Evolutionary conservation across 345 rosid genomes (phyloP).

Genomic region (Camelina sativa): DNA sequence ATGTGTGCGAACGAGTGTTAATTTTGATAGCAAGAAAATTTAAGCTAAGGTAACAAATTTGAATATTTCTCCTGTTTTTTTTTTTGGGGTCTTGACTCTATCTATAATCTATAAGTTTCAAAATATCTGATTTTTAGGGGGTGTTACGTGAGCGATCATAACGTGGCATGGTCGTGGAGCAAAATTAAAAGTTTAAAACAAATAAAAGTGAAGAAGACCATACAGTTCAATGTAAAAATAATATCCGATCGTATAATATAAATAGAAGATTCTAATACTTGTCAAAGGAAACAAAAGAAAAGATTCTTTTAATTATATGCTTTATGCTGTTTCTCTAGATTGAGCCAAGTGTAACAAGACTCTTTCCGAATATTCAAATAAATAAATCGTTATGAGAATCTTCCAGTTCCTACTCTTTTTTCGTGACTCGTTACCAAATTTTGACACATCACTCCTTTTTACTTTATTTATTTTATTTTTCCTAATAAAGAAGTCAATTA

Average conservation of each 20-base stretch:
- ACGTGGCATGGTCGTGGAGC: conserved; percentile 1
- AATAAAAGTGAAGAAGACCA: no score
- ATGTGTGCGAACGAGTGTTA: not conserved
- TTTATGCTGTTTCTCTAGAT: not conserved
- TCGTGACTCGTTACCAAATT: not conserved
- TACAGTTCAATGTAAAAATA: no score
- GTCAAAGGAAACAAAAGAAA: not conserved
- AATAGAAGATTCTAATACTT: not conserved
- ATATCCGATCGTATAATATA: conserved; percentile 18
- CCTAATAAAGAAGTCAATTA: not conserved
- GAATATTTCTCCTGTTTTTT: not conserved
- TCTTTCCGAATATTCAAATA: not conserved
- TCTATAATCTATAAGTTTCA: not conserved
- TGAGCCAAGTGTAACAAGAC: conserved; percentile 18
- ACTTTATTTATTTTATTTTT: not conserved
- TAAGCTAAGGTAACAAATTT: not conserved
- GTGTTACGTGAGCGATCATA: not conserved
- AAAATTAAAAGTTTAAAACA: no score
- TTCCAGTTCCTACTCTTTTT: not conserved
- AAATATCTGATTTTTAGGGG: not conserved
- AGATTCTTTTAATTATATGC: not conserved
- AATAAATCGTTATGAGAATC: not conserved
- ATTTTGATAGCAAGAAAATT: no score
- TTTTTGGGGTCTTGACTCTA: not conserved
- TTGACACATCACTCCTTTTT: conserved; percentile 14